Evolutionary conservation across 2,329 filamentous ascomycete species (phyloP).

Genomic region (Pseudovirgaria hyperparasitica): DNA sequence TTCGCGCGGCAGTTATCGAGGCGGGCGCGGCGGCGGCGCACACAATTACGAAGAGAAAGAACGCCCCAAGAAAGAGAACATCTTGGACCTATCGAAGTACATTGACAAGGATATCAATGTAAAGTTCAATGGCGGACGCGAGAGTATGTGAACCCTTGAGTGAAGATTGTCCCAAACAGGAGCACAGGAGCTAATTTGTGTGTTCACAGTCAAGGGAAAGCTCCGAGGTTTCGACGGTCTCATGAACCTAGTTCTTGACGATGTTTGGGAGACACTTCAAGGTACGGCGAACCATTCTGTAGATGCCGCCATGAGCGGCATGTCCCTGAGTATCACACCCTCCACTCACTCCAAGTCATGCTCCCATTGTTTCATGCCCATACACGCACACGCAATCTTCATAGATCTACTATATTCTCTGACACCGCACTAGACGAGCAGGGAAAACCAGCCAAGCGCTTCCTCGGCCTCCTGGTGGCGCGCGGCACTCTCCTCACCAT

Average conservation of each 20-base stretch:
- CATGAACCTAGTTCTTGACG: conserved; percentile 94
- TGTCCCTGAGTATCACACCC: too few relatives aligned
- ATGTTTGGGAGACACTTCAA: conserved; percentile 79
- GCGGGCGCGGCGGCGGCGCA: conserved; percentile 10
- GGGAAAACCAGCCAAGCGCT: conserved; percentile 70
- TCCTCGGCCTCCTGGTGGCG: conserved; percentile 74
- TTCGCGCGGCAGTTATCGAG: conserved; percentile 11
- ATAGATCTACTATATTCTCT: conserved; percentile 7
- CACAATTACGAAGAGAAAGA: conserved; percentile 40
- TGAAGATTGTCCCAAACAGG: conserved; percentile 1
- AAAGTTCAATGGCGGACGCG: conserved; percentile 90
- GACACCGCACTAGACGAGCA: conserved; percentile 60
- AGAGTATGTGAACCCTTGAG: conserved; percentile 47
- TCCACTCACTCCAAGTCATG: too few relatives aligned
- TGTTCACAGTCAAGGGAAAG: conserved; percentile 63
- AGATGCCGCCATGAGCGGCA: too few relatives aligned
- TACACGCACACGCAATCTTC: neutral
- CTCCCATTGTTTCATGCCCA: too few relatives aligned
- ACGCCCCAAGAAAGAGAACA: conserved; percentile 95
- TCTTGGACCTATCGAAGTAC: conserved; percentile 88
- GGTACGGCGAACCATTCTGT: conserved; percentile 41
- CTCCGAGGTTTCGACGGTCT: conserved; percentile 94
- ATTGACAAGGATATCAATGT: conserved; percentile 93
- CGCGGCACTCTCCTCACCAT: conserved; percentile 86
- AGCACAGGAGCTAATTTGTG: conserved; percentile 2